Base-by-base conservation (phyloP, 495 filamentous ascomycete species). In the Talaromyces proteolyticus region DNA sequence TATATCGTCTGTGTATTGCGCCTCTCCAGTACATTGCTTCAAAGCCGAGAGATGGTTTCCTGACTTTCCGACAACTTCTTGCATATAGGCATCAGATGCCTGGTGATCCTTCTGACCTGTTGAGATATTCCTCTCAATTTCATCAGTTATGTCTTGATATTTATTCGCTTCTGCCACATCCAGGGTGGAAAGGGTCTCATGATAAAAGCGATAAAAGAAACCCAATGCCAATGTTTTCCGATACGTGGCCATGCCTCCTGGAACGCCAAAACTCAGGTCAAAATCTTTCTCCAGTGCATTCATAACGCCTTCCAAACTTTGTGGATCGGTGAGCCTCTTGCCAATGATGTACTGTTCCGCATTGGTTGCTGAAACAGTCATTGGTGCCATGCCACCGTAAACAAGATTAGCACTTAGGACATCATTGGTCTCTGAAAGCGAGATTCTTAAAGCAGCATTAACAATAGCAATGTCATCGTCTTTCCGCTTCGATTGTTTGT, bases 391-490 rank as follows among this genome's bases (percentile, higher is more conserved):
- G 18, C 86, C 92, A 46, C 92, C 92, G 54, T 94, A 97, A 0
- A 91, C 85, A 18, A 96, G 77, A 52, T 85, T 86, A 29, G 77
- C 81, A 53, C 78, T 81, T 40, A 81, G 75, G 6, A 95, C 88
- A 10, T 78, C 62, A 34, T 91, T 75, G 3, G 68, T 67, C 1
- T 84, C 76, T 25, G 79, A 77, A 2, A 97, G 67, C 3, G 73
- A 75, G 6, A 95, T 75, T 40, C 87, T 82, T 34, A 96, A 64
- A 4, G 89, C 86, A 7, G 86, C 80, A 51, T 92, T 96, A 37
- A 95, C 92, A 51, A 97, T 96, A 8, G 92, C 92, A 62, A 96
- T 96, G 68, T 97, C 92, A 64, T 96, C 92, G 59, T 96, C 92
- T 57, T 96, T 96, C 45, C 92, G 74, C 74, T 96, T 97, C 0